Base-by-base conservation (phyloP, 768 basidiomycete genomes). In the Podaxis sp. region DNA sequence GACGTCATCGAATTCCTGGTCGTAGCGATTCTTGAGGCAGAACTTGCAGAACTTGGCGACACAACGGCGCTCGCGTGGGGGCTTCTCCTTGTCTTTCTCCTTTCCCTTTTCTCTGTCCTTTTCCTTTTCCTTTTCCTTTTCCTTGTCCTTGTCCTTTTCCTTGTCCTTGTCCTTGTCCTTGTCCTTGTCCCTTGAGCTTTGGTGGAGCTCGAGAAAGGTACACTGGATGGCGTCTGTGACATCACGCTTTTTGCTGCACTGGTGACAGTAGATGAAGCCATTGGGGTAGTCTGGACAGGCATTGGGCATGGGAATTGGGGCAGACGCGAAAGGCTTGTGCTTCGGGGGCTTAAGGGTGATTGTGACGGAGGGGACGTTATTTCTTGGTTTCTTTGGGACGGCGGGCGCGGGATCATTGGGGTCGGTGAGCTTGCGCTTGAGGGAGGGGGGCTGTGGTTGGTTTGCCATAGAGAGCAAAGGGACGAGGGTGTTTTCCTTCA, bases 1-100 rank as follows among this genome's bases (percentile, higher is more conserved):
- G n/a, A 85, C 76, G 51, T 68, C 65, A 56, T 80, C 75, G 64
- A 82, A 63, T 68, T 84, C 78, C 71, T 83, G 77, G 66, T 81
- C 82, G 66, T 93, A 93, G 42, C 86, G 79, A 68, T 87, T 90
- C 72, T 81, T 85, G 66, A 93, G 79, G 66, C 91, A 92, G 2
- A 77, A 63, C 52, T 77, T 80, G 75, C 90, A 92, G 66, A 86
- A 89, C 69, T 85, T 87, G 59, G 76, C 74, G 36, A 71, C 76
- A 72, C 90, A 91, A 26, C 79, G 78, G 36, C 55, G 61, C 33
- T 56, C 36, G 33, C 54, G 54, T 4, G 61, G 61, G 6, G 53
- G 53, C 17, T 62, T 61, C n/a, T 61, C 59, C 39, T 17, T 58
- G 42, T n/a, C 8, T 8, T 58, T 51, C 13, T 52, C 51, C 51